These are phyloP conservation scores for Asterella californica DNA, from an alignment of 225 moss, liverwort and hornwort genomes.

Conservation along the genomic window DNA sequence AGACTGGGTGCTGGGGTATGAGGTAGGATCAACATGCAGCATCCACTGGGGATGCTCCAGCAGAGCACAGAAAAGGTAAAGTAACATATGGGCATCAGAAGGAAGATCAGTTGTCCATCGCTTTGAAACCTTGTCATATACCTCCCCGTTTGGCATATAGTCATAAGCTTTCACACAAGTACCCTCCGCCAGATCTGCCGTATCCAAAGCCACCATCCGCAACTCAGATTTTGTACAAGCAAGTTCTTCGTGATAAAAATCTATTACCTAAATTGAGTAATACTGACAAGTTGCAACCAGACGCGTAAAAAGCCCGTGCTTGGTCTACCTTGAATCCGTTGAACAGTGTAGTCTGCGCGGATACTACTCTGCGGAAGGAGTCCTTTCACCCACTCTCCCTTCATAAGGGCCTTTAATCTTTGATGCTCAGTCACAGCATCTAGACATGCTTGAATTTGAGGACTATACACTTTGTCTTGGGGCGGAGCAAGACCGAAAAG, in stretches of 20 bases:
- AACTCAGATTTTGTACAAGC: background rate
- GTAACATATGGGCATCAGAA: conserved; percentile 82
- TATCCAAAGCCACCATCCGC: background rate
- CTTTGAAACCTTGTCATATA: conserved; percentile 46
- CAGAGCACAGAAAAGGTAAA: conserved; percentile 90
- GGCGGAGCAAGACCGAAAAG: conserved; percentile 70
- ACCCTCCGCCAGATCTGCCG: conserved; percentile 84
- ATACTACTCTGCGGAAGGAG: conserved; percentile 76
- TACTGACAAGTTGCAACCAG: background rate
- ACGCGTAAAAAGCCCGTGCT: conserved; percentile 3
- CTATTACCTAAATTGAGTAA: background rate
- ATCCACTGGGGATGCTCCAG: conserved; percentile 99
- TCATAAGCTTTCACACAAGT: conserved; percentile 88
- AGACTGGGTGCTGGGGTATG: conserved; percentile 77
- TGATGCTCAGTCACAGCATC: conserved; percentile 99
- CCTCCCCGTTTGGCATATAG: conserved; percentile 65
- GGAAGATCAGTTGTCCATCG: conserved; percentile 66
- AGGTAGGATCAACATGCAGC: conserved; percentile 80
- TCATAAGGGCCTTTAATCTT: conserved; percentile 85
- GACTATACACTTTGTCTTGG: conserved; percentile 64
- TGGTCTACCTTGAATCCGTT: conserved; percentile 66
- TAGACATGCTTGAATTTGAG: conserved; percentile 73
- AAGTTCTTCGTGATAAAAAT: background rate
- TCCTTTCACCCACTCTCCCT: conserved; percentile 98
- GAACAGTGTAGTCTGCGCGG: conserved; percentile 67